phyloP scores from a whole-genome alignment of 768 basidiomycete genomes.

The Leccinum truebloodii region DNA sequence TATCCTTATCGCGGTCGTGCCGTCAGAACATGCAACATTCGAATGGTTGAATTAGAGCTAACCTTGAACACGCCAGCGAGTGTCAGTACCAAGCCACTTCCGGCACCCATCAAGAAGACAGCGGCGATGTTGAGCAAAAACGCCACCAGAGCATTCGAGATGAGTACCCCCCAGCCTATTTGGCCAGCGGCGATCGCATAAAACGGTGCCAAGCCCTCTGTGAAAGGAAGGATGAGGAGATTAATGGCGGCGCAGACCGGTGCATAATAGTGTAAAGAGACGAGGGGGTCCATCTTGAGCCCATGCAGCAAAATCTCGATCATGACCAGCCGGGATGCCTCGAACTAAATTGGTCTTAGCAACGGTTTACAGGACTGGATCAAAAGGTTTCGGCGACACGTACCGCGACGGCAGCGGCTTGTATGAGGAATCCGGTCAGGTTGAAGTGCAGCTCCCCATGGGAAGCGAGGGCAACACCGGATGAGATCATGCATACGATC shows the following conservation, averaged over 20 bases:
- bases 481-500: conserved; percentile 90
- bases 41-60: conserved; percentile 14
- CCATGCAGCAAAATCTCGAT: conserved; percentile 94
- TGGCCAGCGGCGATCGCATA: conserved; percentile 53
- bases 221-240: conserved; percentile 82
- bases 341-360: conserved; percentile 57
- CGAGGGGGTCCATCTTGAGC: conserved; percentile 96
- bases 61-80: conserved; percentile 95
- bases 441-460: conserved; percentile 88
- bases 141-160: conserved; percentile 84
- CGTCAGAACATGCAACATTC: conserved; percentile 5
- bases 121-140: conserved; percentile 92
- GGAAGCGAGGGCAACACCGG: conserved; percentile 86
- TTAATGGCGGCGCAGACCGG: conserved; percentile 94
- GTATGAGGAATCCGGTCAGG: conserved; percentile 82
- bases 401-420: conserved; percentile 83
- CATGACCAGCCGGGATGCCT: conserved; percentile 93
- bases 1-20: conserved; percentile 57
- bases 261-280: conserved; percentile 94
- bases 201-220: conserved; percentile 89
- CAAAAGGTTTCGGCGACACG: neutral
- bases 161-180: conserved; percentile 67
- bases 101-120: conserved; percentile 90
- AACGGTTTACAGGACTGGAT: neutral
- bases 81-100: conserved; percentile 85